Base-by-base conservation (phyloP, 192 early-diverging fungal species). In the Ambispora gerdemannii region DNA sequence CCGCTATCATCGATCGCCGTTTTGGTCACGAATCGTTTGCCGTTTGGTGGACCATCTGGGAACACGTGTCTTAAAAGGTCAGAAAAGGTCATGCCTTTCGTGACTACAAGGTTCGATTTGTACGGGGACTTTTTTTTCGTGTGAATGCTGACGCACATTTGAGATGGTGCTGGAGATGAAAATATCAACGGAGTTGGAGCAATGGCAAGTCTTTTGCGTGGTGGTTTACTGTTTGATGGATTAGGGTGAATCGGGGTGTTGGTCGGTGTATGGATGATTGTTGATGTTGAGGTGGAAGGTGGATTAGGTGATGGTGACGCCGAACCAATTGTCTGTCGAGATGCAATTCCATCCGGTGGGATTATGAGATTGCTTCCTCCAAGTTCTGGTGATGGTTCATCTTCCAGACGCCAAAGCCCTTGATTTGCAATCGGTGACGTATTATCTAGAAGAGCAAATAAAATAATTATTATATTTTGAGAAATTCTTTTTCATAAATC, bases 21-120 rank as follows among this genome's bases (percentile, higher is more conserved):
- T 33, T 52, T 67, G n/a, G 47, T 53, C 10, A 53, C 28, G 52
- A 67, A 67, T 22, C 49, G 33, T 35, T 53, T 67, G 25, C 50
- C 50, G 6, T 52, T 30, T 13, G 50, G 65, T 6, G 50, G 28
- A 52, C 50, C 50, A 20, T 22, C 31, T n/a, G 50, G 30, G 52
- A 67, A 67, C 17, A 53, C 65, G 28, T 11, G 47, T 11, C 34
- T 53, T 6, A 53, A 25, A 0, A 67, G 2, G 20, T 67, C 65
- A 11, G 17, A 1, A 67, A 67, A 67, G 13, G 65, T 67, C 30
- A 52, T 67, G 27, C 17, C 30, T 22, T 52, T 30, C n/a, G 31
- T 53, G 25, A 67, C 36, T 22, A 43, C 22, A 2, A 67, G 32
- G 35, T 67, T 67, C 28, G 27, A 10, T 31, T 53, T 67, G 17